Base-by-base conservation (phyloP, 2,329 filamentous ascomycete genomes). In the Talaromyces marneffei region DNA sequence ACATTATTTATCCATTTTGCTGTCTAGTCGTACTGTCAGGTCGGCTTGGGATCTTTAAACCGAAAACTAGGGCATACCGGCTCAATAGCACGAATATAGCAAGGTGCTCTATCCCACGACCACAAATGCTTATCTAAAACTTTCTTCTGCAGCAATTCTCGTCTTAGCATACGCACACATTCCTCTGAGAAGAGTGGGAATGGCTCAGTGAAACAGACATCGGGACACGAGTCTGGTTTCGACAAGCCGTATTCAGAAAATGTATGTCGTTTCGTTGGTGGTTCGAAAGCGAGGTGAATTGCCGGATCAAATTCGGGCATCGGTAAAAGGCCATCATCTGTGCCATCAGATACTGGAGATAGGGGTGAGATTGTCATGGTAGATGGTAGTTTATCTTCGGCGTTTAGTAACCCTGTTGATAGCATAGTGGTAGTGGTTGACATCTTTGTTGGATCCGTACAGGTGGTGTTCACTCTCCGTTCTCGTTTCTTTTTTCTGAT, bases 31-130 rank as follows among this genome's bases (percentile, higher is more conserved):
- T 20, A 2, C 20, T 39, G 14, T 54, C 14, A 54, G 50, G 16
- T 25, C 16, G 20, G 12, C n/a, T 20, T 3, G 10, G n/a, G 18
- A 25, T 6, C 4, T 44, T 25, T 6, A 23, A 23, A 44, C 20
- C 4, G 20, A 14, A 25, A 23, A 10, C 23, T n/a, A 23, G 14
- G 42, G 6, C 23, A 40, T 27, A 40, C 52, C 35, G 52, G 52
- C 52, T 54, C 52, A 54, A 54, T 54, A 37, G 52, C 52, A 39
- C 52, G 52, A 54, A 54, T 54, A 39, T 54, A 54, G 52, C 52
- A 54, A 39, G 52, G 52, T 6, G 52, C 52, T 37, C 52, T 54
- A 37, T 39, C 52, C 52, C 52, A 54, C 9, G 52, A 39, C 52
- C 52, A 54, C 31, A 54, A 18, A 40, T 55, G 52, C 29, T 55